Evolutionary conservation across 1,139 yeast genomes (phyloP).

Genomic region (Insectozyma bohioensis): DNA sequence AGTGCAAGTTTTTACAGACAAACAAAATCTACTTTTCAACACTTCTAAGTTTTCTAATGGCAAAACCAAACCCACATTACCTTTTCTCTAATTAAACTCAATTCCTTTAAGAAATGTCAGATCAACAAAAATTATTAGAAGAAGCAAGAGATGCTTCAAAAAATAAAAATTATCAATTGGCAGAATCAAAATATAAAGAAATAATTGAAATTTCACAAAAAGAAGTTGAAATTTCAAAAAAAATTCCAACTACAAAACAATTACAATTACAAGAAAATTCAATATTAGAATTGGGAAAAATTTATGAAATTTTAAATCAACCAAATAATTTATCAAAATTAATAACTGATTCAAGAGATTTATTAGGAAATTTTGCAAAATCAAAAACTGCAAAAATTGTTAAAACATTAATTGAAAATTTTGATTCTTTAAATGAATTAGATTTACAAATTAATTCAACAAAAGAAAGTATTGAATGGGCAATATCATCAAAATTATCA

Average conservation of each 20-base stretch:
- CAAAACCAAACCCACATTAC: constrained; percentile 1
- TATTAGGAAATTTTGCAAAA: constrained; percentile 79
- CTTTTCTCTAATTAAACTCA: constrained; percentile 6
- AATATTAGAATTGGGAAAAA: constrained; percentile 60
- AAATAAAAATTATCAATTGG: constrained; percentile 47
- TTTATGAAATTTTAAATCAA: constrained; percentile 48
- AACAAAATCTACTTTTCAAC: no score
- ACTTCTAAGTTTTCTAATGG: constrained; percentile 1
- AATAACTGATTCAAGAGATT: constrained; percentile 66
- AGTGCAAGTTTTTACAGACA: no score
- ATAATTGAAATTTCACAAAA: constrained; percentile 37
- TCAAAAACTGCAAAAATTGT: constrained; percentile 92
- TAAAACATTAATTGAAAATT: constrained; percentile 71
- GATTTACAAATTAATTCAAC: constrained; percentile 76
- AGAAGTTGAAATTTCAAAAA: constrained; percentile 25
- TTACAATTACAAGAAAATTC: constrained; percentile 60
- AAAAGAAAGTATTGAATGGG: constrained; percentile 84
- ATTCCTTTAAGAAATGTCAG: constrained; percentile 13
- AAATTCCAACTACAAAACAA: constrained; percentile 18
- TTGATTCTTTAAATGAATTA: constrained; percentile 65
- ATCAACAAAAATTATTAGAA: constrained; percentile 26
- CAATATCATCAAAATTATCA: constrained; percentile 76
- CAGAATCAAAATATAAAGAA: constrained; percentile 56
- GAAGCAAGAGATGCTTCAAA: constrained; percentile 61
- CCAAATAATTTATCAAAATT: constrained; percentile 56